These are phyloP conservation scores for Epichloe sylvatica DNA, from an alignment of 2,329 filamentous ascomycete genomes.

Conservation along the genomic window DNA sequence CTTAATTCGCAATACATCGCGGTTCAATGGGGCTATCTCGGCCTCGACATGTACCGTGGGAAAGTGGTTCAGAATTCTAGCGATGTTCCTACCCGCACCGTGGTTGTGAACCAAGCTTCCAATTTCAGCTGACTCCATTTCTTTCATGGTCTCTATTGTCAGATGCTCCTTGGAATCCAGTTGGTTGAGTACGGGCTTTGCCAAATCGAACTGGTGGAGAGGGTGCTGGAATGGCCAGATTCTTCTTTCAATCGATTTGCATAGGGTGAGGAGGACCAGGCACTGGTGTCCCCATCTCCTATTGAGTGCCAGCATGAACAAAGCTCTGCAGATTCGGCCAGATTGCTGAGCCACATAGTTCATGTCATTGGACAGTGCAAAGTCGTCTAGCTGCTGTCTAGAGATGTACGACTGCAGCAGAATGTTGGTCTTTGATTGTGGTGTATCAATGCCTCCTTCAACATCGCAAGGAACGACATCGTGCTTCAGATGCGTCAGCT, in stretches of 20 bases:
- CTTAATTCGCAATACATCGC: slow-evolving; percentile 85
- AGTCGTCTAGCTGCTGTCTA: slow-evolving; percentile 75
- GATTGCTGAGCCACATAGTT: slow-evolving; percentile 95
- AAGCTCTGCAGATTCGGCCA: slow-evolving; percentile 78
- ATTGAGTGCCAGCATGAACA: slow-evolving; percentile 97
- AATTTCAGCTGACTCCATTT: slow-evolving; percentile 88
- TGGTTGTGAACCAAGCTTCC: slow-evolving; percentile 84
- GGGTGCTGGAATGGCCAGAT: slow-evolving; percentile 94
- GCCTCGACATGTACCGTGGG: slow-evolving; percentile 82
- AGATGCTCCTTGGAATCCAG: slow-evolving; percentile 66
- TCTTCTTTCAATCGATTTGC: slow-evolving; percentile 93
- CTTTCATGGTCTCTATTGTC: slow-evolving; percentile 70
- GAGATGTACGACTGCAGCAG: slow-evolving; percentile 90
- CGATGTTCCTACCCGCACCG: slow-evolving; percentile 68
- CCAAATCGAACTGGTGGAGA: slow-evolving; percentile 85
- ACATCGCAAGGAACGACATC: slow-evolving; percentile 66
- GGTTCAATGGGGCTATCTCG: slow-evolving; percentile 88
- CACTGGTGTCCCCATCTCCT: slow-evolving; percentile 93
- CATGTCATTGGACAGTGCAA: slow-evolving; percentile 80
- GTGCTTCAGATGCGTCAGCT: slow-evolving; percentile 60
- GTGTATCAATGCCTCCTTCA: slow-evolving; percentile 51
- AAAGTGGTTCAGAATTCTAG: slow-evolving; percentile 75
- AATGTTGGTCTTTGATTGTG: slow-evolving; percentile 92
- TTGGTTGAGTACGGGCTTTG: slow-evolving; percentile 68
- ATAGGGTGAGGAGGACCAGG: slow-evolving; percentile 74